These are phyloP conservation scores for Penicillium cataractarum DNA, from an alignment of 495 filamentous ascomycete genomes.

Conservation along the genomic window DNA sequence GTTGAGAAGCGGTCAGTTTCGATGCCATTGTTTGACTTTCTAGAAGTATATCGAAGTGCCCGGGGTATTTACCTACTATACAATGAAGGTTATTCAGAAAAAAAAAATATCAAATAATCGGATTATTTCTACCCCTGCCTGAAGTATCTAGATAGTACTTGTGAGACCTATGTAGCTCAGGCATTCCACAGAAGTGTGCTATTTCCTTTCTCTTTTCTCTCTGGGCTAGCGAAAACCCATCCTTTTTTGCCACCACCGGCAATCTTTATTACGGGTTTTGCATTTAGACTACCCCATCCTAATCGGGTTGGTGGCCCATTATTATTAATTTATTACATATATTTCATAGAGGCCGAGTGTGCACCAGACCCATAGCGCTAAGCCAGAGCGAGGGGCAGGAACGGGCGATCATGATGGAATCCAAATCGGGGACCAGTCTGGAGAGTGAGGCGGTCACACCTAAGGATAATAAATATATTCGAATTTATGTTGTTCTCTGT, in stretches of 20 bases:
- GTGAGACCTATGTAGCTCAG: conserved; percentile 8
- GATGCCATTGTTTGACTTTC: neutral
- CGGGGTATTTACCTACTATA: neutral
- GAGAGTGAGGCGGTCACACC: conserved; percentile 1
- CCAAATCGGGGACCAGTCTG: conserved; percentile 9
- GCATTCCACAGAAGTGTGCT: conserved; percentile 10
- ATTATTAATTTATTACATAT: neutral
- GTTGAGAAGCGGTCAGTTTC: conserved; percentile 27
- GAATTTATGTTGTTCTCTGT: conserved; percentile 1
- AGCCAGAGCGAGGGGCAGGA: conserved; percentile 15
- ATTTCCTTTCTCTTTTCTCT: neutral
- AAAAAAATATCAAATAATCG: neutral
- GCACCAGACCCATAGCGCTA: conserved; percentile 9
- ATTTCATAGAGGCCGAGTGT: conserved; percentile 15
- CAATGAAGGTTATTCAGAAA: neutral
- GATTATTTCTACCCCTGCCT: neutral
- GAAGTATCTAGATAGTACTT: neutral
- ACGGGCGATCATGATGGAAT: conserved; percentile 26
- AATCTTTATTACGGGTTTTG: neutral
- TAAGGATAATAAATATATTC: neutral
- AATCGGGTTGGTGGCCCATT: conserved; percentile 1
- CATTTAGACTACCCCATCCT: neutral
- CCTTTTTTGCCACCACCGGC: neutral
- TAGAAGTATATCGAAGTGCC: neutral
- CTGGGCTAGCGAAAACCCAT: neutral